phyloP scores from a whole-genome alignment of 1,284 basidiomycete genomes.

The Kalmanozyma brasiliensis region DNA sequence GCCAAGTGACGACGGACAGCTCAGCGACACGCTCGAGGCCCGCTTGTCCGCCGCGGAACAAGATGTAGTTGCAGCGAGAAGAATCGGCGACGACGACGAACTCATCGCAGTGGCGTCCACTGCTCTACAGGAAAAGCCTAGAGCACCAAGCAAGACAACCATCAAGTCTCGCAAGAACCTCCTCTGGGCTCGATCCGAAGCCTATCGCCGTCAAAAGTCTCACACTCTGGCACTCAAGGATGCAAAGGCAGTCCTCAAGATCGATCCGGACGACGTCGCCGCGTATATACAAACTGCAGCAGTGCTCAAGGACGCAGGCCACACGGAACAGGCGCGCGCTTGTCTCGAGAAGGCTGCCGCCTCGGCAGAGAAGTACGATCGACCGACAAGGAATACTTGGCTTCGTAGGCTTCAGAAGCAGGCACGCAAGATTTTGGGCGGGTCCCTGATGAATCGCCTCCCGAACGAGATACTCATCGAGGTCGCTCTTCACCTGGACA shows the following conservation, averaged over 20 bases:
- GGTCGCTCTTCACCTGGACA: slow-evolving; percentile 12
- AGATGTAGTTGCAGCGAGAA: slow-evolving; percentile 11
- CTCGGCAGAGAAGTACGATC: slow-evolving; percentile 4
- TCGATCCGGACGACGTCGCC: slow-evolving; percentile 21
- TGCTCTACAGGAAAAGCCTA: slow-evolving; percentile 7
- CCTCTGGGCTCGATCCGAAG: slow-evolving; percentile 34
- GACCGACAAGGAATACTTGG: slow-evolving; percentile 2
- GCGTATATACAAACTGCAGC: slow-evolving; percentile 32
- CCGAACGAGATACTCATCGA: slow-evolving; percentile 20
- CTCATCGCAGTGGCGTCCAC: slow-evolving; percentile 19
- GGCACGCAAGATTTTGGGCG: slow-evolving; percentile 1
- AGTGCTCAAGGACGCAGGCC: slow-evolving; percentile 12
- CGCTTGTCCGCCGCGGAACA: slow-evolving; percentile 17
- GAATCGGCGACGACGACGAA: slow-evolving; percentile 16
- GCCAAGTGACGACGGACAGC: too few relatives aligned
- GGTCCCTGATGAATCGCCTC: slow-evolving; percentile 3
- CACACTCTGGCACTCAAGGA: slow-evolving; percentile 30
- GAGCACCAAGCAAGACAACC: slow-evolving; percentile 4
- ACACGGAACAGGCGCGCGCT: slow-evolving; percentile 9
- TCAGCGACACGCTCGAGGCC: slow-evolving; percentile 6
- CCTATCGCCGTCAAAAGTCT: slow-evolving; percentile 10
- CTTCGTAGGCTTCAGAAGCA: slow-evolving; percentile 25
- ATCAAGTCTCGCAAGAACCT: slow-evolving; percentile 39
- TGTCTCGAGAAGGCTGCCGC: slow-evolving; percentile 22
- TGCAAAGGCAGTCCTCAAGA: slow-evolving; percentile 29